Conservation (phyloP, 1,284 basidiomycete species). For the Cryptococcus jaspeensis region DNA sequence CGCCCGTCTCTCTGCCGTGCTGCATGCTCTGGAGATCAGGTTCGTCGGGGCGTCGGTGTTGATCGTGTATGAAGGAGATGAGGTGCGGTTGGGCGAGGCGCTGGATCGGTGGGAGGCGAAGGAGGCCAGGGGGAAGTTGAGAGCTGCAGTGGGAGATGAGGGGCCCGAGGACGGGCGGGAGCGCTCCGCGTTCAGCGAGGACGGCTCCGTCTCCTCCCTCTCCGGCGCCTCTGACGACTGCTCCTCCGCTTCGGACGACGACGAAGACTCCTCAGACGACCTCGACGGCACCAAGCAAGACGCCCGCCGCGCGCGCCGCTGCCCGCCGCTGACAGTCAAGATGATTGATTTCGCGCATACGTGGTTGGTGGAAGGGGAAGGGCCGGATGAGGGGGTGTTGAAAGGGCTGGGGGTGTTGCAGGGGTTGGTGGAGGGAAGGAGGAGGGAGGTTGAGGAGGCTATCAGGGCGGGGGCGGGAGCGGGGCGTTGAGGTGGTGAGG, state of each 20-base stretch:
- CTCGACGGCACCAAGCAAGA: constrained; percentile 31
- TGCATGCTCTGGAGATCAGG: constrained; percentile 65
- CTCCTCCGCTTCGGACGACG: constrained; percentile 43
- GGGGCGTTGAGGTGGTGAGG: no score
- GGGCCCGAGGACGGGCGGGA: background rate
- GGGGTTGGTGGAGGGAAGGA: constrained; percentile 58
- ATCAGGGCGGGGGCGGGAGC: no score
- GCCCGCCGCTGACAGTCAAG: constrained; percentile 65
- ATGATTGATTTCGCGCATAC: constrained; percentile 96
- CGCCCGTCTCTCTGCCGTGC: constrained; percentile 57
- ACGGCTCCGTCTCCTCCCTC: constrained; percentile 14
- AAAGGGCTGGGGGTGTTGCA: constrained; percentile 67
- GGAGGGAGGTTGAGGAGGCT: constrained; percentile 41
- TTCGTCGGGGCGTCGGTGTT: constrained; percentile 81
- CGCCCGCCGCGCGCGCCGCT: constrained; percentile 46
- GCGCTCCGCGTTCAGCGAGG: constrained; percentile 20
- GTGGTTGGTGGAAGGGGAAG: constrained; percentile 64
- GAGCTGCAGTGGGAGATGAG: constrained; percentile 8
- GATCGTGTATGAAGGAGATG: constrained; percentile 78
- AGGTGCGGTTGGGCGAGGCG: constrained; percentile 52
- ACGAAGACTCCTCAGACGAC: constrained; percentile 41
- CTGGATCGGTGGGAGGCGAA: constrained; percentile 51
- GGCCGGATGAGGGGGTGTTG: constrained; percentile 75
- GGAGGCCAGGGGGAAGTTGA: constrained; percentile 28
- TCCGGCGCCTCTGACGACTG: constrained; percentile 34